Percentiles rank a stretch among this genome's conserved stretches.
Conservation (phyloP, 768 basidiomycete genomes). For the Russula griseocarnosa region DNA sequence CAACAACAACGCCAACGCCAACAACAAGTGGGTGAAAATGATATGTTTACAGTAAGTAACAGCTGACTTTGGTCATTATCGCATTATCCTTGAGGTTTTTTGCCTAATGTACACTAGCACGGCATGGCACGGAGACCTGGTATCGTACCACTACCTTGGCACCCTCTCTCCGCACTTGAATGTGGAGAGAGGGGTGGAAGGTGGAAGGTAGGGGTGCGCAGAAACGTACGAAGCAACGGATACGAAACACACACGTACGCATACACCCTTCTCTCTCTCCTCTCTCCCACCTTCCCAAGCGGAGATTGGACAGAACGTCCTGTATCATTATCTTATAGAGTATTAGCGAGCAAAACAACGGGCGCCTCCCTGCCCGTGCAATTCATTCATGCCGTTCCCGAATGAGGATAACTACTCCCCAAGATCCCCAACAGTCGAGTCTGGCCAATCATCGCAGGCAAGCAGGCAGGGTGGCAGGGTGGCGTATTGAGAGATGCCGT, state of each 20-base stretch:
- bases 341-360: too few species aligned
- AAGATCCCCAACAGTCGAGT: too few species aligned
- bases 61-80: constrained; percentile 16
- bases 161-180: constrained; percentile 7
- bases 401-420: not conserved
- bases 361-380: too few species aligned
- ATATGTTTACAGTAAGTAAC: constrained; percentile 2
- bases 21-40: too few species aligned
- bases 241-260: not conserved
- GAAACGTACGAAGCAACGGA: not conserved
- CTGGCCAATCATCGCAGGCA: not conserved
- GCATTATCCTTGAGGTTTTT: not conserved
- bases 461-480: too few species aligned
- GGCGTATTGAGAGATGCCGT: too few species aligned
- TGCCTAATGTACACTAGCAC: not conserved
- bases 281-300: too few species aligned
- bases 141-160: not conserved
- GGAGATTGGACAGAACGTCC: too few species aligned
- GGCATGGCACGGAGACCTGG: not conserved
- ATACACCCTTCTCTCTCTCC: too few species aligned
- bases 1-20: too few species aligned
- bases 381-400: constrained; percentile 3
- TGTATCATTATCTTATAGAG: too few species aligned
- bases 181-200: not conserved
- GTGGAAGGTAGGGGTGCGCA: not conserved